phyloP scores from a whole-genome alignment of 208 protist genomes.

The Herpetomonas tarakana region DNA sequence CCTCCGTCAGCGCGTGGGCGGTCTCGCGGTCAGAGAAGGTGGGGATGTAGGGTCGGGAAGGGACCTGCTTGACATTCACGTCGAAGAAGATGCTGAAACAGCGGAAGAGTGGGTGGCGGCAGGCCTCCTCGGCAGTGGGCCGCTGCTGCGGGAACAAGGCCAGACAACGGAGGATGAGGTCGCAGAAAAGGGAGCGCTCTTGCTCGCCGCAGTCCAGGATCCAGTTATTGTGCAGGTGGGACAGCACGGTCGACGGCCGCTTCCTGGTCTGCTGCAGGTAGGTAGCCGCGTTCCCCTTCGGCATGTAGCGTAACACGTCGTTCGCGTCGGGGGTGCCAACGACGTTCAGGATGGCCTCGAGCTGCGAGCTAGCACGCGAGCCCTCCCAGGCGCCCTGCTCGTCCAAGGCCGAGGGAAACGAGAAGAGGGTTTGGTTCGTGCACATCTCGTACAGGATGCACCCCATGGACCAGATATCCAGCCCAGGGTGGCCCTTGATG shows the following conservation, averaged over 20 bases:
- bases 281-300: conserved; percentile 65
- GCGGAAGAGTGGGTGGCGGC: conserved; percentile 63
- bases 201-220: conserved; percentile 27
- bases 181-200: conserved; percentile 61
- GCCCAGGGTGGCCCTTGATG: conserved; percentile 53
- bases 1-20: conserved; percentile 23
- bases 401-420: conserved; percentile 62
- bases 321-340: conserved; percentile 63
- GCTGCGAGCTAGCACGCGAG: conserved; percentile 64
- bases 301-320: conserved; percentile 74
- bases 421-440: conserved; percentile 93
- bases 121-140: conserved; percentile 67
- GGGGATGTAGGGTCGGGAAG: conserved; percentile 35
- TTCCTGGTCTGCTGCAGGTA: conserved; percentile 65
- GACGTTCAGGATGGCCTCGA: conserved; percentile 81
- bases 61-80: conserved; percentile 61
- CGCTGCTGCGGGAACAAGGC: conserved; percentile 81
- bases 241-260: conserved; percentile 50
- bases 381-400: conserved; percentile 76
- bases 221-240: conserved; percentile 58
- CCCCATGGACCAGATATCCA: conserved; percentile 95
- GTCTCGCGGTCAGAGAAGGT: conserved; percentile 19
- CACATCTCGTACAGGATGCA: conserved; percentile 95
- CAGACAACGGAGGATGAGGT: conserved; percentile 74
- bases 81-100: conserved; percentile 66